Evolutionary conservation across 352 stramenopile genomes (phyloP).

Genomic region (Phytophthora fragariae): DNA sequence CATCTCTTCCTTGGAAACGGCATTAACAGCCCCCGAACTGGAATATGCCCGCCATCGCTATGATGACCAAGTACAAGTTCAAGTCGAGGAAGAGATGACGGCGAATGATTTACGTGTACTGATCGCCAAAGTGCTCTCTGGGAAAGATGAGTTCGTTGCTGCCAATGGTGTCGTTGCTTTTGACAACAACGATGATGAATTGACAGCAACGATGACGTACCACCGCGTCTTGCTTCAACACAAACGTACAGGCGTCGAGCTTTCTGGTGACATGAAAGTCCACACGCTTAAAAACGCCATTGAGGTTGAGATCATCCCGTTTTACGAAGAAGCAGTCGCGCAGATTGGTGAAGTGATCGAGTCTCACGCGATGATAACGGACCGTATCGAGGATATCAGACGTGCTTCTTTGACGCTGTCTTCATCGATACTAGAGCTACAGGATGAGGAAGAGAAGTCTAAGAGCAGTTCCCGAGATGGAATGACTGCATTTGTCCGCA

Average conservation of each 20-base stretch:
- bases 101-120: slow-evolving; percentile 61
- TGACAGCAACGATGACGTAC: slow-evolving; percentile 38
- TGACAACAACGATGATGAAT: background rate
- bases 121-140: slow-evolving; percentile 53
- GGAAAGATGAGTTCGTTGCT: slow-evolving; percentile 29
- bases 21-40: slow-evolving; percentile 48
- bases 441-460: slow-evolving; percentile 8
- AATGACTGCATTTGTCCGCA: slow-evolving; percentile 14
- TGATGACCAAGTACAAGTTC: slow-evolving; percentile 34
- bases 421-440: slow-evolving; percentile 6
- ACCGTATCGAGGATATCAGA: slow-evolving; percentile 41
- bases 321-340: slow-evolving; percentile 20
- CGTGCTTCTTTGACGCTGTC: slow-evolving; percentile 42
- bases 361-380: slow-evolving; percentile 42
- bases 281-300: slow-evolving; percentile 35
- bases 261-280: slow-evolving; percentile 31
- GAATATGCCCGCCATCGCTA: slow-evolving; percentile 19
- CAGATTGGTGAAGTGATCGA: slow-evolving; percentile 49
- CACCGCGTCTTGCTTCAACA: slow-evolving; percentile 47
- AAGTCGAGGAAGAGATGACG: slow-evolving; percentile 62
- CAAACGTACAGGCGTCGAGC: slow-evolving; percentile 29
- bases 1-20: slow-evolving; percentile 34
- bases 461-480: background rate
- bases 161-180: background rate
- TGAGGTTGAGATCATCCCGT: slow-evolving; percentile 44